Evolutionary conservation across 345 rosid species (phyloP), one percentile per base, ranked within the genome.

Genomic region (Salix udensis): DNA sequence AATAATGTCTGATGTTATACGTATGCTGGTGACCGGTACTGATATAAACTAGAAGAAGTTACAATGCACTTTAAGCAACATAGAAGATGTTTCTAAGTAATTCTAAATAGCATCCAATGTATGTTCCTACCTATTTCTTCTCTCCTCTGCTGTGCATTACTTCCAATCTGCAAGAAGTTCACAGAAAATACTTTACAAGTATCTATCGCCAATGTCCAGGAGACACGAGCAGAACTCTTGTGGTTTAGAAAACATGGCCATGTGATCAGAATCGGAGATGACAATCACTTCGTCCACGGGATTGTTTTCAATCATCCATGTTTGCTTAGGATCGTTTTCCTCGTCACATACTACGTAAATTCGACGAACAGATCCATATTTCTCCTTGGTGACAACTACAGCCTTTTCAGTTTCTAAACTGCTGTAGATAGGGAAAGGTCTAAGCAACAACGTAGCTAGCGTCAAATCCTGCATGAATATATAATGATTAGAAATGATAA

Each of bases 261-360:
- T 89, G 62, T 87, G 88, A 78, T 87, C 88, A 12, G 88, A 81
- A 21, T 79, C 88, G 9, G 77, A 7, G 61, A 84, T 79, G 65
- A 65, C 31, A 81, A 64, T 83, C 15, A 76, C 80, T 39, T 84
- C 84, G 24, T 78, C 79, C 1, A 76, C 40, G 4, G 90, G 87
- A 65, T 52, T 77, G 36, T 73, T 81, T 73, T 78, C 75, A 15
- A 85, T 71, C 74, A 74, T 84, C 89, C 86, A 82, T 65, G 81
- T 78, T n/a, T 87, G 78, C n/a, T 62, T 61, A 3, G 48, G 15
- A 26, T n/a, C 2, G 1, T 79, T 26, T 74, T 79, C 88, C 26
- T 78, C 62, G 31, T 85, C 76, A 14, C 83, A 87, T 2, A 87
- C 30, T 7, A 85, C 44, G 77, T 73, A 85, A 52, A 80, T 84